phyloP scores from a whole-genome alignment of 306 rosid species.

The Malus sylvestris region DNA sequence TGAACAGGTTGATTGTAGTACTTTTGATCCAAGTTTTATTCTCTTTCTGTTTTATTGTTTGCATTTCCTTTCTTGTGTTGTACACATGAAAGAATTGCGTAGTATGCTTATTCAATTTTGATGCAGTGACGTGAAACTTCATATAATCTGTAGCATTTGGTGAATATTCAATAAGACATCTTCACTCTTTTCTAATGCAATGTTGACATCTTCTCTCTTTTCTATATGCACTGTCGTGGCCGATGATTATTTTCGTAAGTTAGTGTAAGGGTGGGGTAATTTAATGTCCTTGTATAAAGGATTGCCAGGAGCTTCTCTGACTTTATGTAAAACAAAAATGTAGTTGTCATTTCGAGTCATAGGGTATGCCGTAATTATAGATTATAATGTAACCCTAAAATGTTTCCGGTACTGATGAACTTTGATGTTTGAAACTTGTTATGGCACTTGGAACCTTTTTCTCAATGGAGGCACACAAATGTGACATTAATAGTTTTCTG shows the following conservation, averaged over 20 bases:
- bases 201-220: not conserved
- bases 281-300: not conserved
- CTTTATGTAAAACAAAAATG: not conserved
- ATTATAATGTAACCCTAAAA: not conserved
- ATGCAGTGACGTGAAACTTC: not conserved
- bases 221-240: too few species aligned
- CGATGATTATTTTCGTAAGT: not conserved
- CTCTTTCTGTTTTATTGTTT: constrained; percentile 10
- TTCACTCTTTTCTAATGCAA: not conserved
- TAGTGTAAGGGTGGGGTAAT: not conserved
- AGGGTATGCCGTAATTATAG: not conserved
- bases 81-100: not conserved
- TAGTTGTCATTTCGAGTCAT: not conserved
- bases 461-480: not conserved
- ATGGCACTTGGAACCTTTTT: not conserved
- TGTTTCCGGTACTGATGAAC: not conserved
- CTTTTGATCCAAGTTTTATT: constrained; percentile 4
- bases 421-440: not conserved
- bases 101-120: not conserved
- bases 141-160: not conserved
- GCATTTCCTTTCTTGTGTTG: constrained; percentile 10
- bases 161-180: not conserved
- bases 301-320: not conserved
- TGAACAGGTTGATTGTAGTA: constrained; percentile 60
- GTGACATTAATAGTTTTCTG: not conserved